Base-by-base conservation (phyloP, 352 stramenopile species). In the Phytophthora tubulina region DNA sequence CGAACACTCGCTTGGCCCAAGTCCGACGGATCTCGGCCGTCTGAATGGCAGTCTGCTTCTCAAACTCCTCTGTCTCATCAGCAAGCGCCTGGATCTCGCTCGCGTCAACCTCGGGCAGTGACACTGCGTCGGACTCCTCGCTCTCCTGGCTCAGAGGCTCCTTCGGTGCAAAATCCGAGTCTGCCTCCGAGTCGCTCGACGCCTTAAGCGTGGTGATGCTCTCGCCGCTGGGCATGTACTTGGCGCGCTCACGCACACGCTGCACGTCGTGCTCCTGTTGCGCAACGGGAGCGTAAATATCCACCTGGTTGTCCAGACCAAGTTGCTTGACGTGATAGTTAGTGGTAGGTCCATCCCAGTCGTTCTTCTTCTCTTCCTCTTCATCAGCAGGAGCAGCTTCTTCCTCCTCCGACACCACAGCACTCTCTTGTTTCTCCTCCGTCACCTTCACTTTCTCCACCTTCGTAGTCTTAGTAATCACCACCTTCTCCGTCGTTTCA, bases 301-400 rank as follows among this genome's bases (percentile, higher is more conserved):
- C 88, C 62, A 95, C 81, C 72, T 92, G 91, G 42, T 93, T 76
- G 48, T 89, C 73, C 33, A 93, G 71, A 15, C 88, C 85, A n/a
- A 95, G 50, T 45, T 93, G 85, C 72, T 93, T 93, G 10, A 92
- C 64, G 58, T 95, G 88, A 69, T 92, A 95, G 67, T 90, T 92
- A 15, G 88, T 93, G 17, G 76, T 81, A 8, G 88, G 85, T 51
- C 80, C 76, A 11, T 78, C 75, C 80, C 78, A 88, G 7, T 85
- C 67, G 41, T 14, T 72, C 10, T 66, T 64, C n/a, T 79, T 55
- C 44, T 75, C 42, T 9, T 53, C 61, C 4, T 63, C 44, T 42
- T 68, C 68, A 54, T 7, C 32, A 8, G 36, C 14, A 8, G 48
- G 14, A 27, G 30, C 30, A 10, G 13, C 48, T 15, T 36, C 60